Base-by-base conservation (phyloP, 495 filamentous ascomycete species). In the Trichoderma orchidacearum region DNA sequence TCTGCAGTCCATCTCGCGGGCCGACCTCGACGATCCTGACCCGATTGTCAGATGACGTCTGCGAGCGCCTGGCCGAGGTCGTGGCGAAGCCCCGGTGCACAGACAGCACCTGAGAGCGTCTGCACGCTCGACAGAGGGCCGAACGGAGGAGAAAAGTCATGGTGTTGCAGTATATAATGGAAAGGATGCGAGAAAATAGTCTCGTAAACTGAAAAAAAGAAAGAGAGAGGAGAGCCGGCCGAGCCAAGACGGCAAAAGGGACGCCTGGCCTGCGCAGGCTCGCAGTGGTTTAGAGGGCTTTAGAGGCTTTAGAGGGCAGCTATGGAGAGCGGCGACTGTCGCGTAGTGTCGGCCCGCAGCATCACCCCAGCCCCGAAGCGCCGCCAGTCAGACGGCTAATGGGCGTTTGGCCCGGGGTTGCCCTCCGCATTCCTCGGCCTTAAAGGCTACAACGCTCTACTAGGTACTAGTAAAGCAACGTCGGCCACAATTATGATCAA, bases 1-100 rank as follows among this genome's bases (percentile, higher is more conserved):
- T 97, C 73, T 98, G 93, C 54, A 98, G 72, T 38, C 93, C 93
- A 75, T 98, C 93, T 60, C 93, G 81, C 30, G 92, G 87, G 13
- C 92, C 91, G 59, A 97, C 93, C 71, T 98, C 93, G 56, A 96
- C 85, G 58, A 98, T 85, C 55, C 71, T 74, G 53, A 82, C 80
- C 66, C 59, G 76, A 68, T 70, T 78, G 67, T 71, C 78, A 30
- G 68, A 57, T 35, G 63, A 62, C 21, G 50, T 62, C 25, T 65
- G 68, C 54, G 59, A 60, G 41, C 59, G 52, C 6, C 70, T 62
- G 17, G 69, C 70, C 36, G n/a, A n/a, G n/a, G n/a, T n/a, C 56
- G 72, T 73, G 53, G 73, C 72, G 41, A 68, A 72, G 17, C 66
- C 55, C 31, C 71, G 65, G 30, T 38, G 31, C 29, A 52, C 41